phyloP scores from a whole-genome alignment of 2,329 filamentous ascomycete genomes.

The Colletotrichum lindemuthianum region DNA sequence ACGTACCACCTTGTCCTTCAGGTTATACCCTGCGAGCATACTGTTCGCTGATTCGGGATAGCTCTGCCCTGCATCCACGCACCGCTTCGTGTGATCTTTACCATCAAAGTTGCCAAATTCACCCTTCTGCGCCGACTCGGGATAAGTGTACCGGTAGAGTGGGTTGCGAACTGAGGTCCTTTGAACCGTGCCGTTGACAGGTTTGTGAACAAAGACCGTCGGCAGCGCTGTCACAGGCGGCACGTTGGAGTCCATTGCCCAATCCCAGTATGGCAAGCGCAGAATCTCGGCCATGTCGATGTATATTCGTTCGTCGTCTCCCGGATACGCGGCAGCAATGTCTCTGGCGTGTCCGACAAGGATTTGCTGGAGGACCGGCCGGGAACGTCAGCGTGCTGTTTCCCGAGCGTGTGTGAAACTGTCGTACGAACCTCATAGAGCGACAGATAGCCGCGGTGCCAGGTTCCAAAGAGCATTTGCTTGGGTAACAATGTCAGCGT shows the following conservation, averaged over 20 bases:
- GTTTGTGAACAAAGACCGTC: constrained; percentile 53
- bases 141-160: constrained; percentile 62
- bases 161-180: constrained; percentile 59
- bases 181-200: constrained; percentile 44
- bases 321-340: constrained; percentile 37
- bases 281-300: constrained; percentile 56
- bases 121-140: constrained; percentile 48
- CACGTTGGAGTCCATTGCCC: constrained; percentile 55
- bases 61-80: constrained; percentile 37
- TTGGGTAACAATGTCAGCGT: constrained; percentile 52
- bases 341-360: constrained; percentile 40
- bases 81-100: constrained; percentile 25
- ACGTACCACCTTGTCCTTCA: constrained; percentile 55
- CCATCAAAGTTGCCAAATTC: constrained; percentile 47
- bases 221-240: constrained; percentile 51
- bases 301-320: constrained; percentile 44
- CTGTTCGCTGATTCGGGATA: constrained; percentile 53
- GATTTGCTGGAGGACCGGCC: constrained; percentile 37
- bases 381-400: not conserved
- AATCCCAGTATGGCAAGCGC: constrained; percentile 66
- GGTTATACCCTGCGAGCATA: constrained; percentile 43
- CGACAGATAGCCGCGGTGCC: constrained; percentile 37
- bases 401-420: constrained; percentile 16
- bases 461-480: constrained; percentile 43
- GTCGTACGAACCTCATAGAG: constrained; percentile 45